Base-by-base conservation (phyloP, 2,329 filamentous ascomycete genomes). In the Fulvia fulva region DNA sequence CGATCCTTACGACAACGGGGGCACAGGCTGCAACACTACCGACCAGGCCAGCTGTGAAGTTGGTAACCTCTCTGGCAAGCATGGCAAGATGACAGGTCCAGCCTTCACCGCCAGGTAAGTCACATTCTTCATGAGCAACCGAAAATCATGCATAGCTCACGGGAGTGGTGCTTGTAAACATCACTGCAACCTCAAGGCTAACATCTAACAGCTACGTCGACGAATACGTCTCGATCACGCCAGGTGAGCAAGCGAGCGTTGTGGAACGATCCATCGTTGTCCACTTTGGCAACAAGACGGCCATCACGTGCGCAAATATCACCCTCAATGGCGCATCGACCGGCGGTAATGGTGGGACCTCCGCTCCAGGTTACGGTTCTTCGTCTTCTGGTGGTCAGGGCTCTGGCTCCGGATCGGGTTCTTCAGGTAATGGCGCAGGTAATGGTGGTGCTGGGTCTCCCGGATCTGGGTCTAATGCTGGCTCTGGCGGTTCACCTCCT, bases 241-340 rank as follows among this genome's bases (percentile, higher is more conserved):
- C 53, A 6, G 7, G 68, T 32, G 69, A 71, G 37, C 9, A 6
- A 19, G 67, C 67, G n/a, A 72, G 80, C 71, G 76, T 84, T 57
- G 81, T 81, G 51, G 78, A 81, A 66, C 75, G 78, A 45, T 81
- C 78, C 49, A 68, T 85, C 56, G 82, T 85, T 44, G 69, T 86
- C 43, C 82, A 85, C 65, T 74, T 72, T 49, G 70, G 76, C 52
- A 81, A 84, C 71, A 77, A 76, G 63, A 81, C 78, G 7, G 78
- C 80, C 61, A 74, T 85, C 65, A 78, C 79, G 28, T 86, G 83
- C 73, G 83, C 79, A 58, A 84, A 84, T 71, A 84, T 85, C 68
- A 71, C 64, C 8, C 53, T 66, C 19, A 59, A 61, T 43, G 58
- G 65, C 54, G 62, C 60, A 51, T 46, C 53, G n/a, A 30, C 55